phyloP scores from a whole-genome alignment of 306 rosid genomes.

The Gastrolobium bilobum region DNA sequence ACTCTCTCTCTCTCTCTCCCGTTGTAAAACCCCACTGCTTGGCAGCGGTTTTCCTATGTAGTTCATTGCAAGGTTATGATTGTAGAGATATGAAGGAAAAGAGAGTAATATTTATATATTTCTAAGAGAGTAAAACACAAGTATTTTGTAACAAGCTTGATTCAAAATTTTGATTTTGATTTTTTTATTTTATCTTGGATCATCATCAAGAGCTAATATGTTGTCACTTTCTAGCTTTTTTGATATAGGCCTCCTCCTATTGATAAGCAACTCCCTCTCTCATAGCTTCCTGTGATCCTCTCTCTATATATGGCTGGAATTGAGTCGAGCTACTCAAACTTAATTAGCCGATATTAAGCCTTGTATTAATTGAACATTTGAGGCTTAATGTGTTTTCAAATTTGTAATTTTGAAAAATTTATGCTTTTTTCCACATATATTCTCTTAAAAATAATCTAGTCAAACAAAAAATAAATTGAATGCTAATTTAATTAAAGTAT shows the following conservation, averaged over 20 bases:
- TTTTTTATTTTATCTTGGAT: not conserved
- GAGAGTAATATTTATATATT: conserved; percentile 36
- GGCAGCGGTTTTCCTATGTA: conserved; percentile 45
- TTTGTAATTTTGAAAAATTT: not conserved
- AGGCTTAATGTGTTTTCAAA: not conserved
- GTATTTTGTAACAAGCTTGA: not conserved
- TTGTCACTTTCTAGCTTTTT: conserved; percentile 1
- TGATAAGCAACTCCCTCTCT: conserved; percentile 35
- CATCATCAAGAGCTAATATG: conserved; percentile 14
- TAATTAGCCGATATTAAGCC: not conserved
- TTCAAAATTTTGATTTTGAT: not conserved
- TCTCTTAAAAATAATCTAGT: not conserved
- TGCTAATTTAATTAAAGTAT: not conserved
- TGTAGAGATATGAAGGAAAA: conserved; percentile 25
- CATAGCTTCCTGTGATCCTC: not conserved
- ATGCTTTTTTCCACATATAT: not conserved
- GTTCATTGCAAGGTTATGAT: conserved; percentile 41
- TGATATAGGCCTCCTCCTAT: conserved; percentile 2
- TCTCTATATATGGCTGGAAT: not conserved
- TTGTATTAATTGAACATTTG: not conserved
- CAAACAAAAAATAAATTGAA: not conserved
- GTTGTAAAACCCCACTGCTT: too few relatives aligned
- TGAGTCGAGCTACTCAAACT: not conserved
- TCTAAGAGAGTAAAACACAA: not conserved
- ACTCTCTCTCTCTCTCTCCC: too few relatives aligned